A percentile compares a stretch with the other conserved stretches of the same genome.
These are phyloP conservation scores for Oidiodendron maius DNA, from an alignment of 495 filamentous ascomycete species.

Conservation along the genomic window DNA sequence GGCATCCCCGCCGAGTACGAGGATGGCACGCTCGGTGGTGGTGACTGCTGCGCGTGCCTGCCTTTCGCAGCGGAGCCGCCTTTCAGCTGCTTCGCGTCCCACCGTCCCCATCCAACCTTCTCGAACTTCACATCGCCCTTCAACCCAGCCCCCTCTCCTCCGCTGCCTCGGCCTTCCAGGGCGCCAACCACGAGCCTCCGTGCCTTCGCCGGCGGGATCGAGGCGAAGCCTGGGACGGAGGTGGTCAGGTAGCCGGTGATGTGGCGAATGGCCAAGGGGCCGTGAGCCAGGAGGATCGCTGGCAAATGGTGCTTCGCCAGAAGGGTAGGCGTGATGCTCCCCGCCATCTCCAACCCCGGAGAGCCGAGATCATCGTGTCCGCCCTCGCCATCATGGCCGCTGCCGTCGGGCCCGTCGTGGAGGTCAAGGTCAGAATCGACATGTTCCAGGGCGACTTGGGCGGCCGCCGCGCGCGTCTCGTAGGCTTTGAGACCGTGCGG, in stretches of 20 bases:
- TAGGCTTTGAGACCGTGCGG: constrained; percentile 64
- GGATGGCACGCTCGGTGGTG: constrained; percentile 39
- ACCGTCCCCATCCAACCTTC: constrained; percentile 96
- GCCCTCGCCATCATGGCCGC: constrained; percentile 19
- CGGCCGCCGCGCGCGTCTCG: constrained; percentile 21
- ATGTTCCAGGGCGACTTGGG: constrained; percentile 51
- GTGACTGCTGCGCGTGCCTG: constrained; percentile 37
- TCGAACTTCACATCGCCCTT: constrained; percentile 79
- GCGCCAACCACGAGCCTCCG: constrained; percentile 81
- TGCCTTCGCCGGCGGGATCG: constrained; percentile 87
- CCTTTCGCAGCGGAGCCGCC: constrained; percentile 54
- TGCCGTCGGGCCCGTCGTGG: constrained; percentile 46
- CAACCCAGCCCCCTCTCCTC: constrained; percentile 56
- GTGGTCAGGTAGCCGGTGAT: constrained; percentile 91
- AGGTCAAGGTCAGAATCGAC: constrained; percentile 88
- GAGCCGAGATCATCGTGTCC: constrained; percentile 38
- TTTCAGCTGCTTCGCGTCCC: constrained; percentile 77
- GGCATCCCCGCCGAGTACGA: constrained; percentile 58
- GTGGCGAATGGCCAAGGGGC: constrained; percentile 88
- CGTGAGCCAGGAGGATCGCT: constrained; percentile 81
- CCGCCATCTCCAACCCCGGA: constrained; percentile 62
- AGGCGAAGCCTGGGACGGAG: constrained; percentile 86
- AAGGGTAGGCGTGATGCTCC: constrained; percentile 78
- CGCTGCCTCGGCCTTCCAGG: constrained; percentile 66
- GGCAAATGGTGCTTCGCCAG: constrained; percentile 90